These are phyloP conservation scores for Beta vulgaris DNA, from an alignment of 148 eudicot genomes.

Conservation along the genomic window DNA sequence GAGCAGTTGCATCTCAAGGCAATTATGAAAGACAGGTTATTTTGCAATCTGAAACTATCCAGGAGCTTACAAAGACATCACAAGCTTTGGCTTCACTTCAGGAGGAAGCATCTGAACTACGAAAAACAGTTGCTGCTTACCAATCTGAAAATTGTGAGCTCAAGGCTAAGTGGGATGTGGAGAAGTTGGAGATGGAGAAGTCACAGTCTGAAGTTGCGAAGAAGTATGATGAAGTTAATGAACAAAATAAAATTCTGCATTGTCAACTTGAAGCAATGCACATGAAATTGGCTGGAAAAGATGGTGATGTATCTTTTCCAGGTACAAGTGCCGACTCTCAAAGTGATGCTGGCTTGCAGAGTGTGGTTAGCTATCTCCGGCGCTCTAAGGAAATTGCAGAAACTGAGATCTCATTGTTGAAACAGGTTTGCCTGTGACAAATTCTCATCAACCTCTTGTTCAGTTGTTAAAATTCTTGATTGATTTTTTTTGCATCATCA, in stretches of 20 bases:
- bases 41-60: constrained; percentile 88
- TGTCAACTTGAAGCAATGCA: constrained; percentile 79
- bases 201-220: constrained; percentile 62
- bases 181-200: constrained; percentile 59
- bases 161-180: constrained; percentile 64
- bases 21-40: constrained; percentile 98
- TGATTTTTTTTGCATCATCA: not conserved
- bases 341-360: constrained; percentile 67
- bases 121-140: constrained; percentile 49
- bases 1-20: constrained; percentile 62
- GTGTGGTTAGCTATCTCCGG: constrained; percentile 82
- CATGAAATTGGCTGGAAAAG: constrained; percentile 70
- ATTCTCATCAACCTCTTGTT: too few relatives aligned
- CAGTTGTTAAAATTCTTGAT: too few relatives aligned
- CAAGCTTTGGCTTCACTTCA: constrained; percentile 63
- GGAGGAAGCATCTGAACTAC: constrained; percentile 65
- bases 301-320: constrained; percentile 45
- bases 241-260: constrained; percentile 83
- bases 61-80: constrained; percentile 86
- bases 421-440: constrained; percentile 55
- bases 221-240: constrained; percentile 67
- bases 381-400: constrained; percentile 96
- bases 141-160: constrained; percentile 72
- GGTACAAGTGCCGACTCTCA: constrained; percentile 33
- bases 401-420: constrained; percentile 84